Evolutionary conservation across 805 yeast genomes (phyloP).

Genomic region (Saccharomycopsis capsularis): DNA sequence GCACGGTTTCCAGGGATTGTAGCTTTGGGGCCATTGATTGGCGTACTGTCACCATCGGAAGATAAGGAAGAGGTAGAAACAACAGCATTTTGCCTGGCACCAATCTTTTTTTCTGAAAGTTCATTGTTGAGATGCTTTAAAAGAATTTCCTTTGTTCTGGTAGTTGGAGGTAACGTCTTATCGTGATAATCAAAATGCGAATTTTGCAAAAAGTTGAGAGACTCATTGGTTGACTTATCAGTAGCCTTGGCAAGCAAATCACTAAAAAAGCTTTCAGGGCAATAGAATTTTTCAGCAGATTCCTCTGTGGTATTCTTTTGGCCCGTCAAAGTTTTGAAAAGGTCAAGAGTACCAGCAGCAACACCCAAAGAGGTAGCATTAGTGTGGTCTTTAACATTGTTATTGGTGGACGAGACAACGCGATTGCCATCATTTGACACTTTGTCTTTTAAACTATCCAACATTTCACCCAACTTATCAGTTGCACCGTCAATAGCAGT

Average conservation of each 20-base stretch:
- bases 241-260: slow-evolving; percentile 5
- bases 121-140: neutral
- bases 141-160: slow-evolving; percentile 11
- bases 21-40: neutral
- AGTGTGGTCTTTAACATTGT: neutral
- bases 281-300: neutral
- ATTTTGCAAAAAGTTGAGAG: slow-evolving; percentile 14
- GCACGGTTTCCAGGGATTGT: slow-evolving; percentile 32
- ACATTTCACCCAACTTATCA: neutral
- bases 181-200: slow-evolving; percentile 1
- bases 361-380: too few relatives aligned
- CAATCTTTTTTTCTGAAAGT: slow-evolving; percentile 16
- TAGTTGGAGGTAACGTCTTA: slow-evolving; percentile 12
- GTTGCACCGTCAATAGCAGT: neutral
- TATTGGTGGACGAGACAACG: neutral
- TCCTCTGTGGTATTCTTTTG: neutral
- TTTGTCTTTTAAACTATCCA: neutral
- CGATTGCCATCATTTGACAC: neutral
- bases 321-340: neutral
- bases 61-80: neutral
- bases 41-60: neutral
- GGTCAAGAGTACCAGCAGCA: too few relatives aligned
- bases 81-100: slow-evolving; percentile 14
- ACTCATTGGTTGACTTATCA: slow-evolving; percentile 16
- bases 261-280: slow-evolving; percentile 9